Base-by-base conservation (phyloP, 164 flowering plant species). In the Berberis vulgaris region DNA sequence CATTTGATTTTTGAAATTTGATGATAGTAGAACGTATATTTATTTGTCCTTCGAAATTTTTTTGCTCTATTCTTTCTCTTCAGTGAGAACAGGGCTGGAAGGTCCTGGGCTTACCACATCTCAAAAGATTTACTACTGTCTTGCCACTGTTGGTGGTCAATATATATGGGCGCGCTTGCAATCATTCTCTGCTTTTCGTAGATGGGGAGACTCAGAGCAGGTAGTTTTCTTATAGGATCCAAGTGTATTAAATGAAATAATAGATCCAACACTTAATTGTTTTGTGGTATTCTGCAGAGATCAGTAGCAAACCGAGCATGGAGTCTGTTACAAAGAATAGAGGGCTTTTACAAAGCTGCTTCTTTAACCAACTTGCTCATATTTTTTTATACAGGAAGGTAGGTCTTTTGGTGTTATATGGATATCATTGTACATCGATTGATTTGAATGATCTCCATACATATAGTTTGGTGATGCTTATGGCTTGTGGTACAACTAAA, bases 41-140 rank as follows among this genome's bases (percentile, higher is more conserved):
- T 5, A 8, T 46, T 46, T 46, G 49, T 46, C 8, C 6, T 26
- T 47, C 11, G 1, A 7, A 5, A 40, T 38, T 11, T 3, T 4
- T 43, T 41, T 5, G 3, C 9, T 10, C 5, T 44, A 65, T 10
- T 6, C 9, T 12, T 39, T 11, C 54, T 38, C 46, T 73, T 47
- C 80, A 95, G 99, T 91, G 44, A 85, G 97, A 79, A 91, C 90
- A 5, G 99, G 99, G 58, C 71, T 94, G 65, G 99, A 94, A 77
- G 97, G 99, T 60, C 96, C 97, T 69, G 97, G 97, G 45, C 90
- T 89, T 50, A 81, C 97, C 5, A 67, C 73, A 49, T 74, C 87
- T 56, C 97, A 94, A 77, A 94, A 91, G 74, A 61, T 89, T 46
- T 89, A 89, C 96, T 95, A 91, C 69, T 95, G 97, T 72, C 57